phyloP scores from a whole-genome alignment of 345 rosid genomes.

The Murraya paniculata region DNA sequence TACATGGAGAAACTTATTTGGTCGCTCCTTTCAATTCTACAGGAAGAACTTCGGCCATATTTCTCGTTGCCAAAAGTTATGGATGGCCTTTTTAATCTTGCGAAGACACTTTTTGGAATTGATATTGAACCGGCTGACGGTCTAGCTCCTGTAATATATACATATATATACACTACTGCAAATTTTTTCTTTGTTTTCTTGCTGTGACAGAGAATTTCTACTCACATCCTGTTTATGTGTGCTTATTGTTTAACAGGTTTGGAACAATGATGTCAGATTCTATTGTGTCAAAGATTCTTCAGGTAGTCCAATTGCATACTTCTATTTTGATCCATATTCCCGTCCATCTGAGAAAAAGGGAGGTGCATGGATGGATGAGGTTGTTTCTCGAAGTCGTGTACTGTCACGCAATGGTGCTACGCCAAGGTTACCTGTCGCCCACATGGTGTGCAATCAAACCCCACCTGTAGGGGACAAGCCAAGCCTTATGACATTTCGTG shows the following conservation, averaged over 20 bases:
- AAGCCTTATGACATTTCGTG: slow-evolving; percentile 93
- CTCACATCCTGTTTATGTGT: slow-evolving; percentile 17
- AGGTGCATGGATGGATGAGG: slow-evolving; percentile 97
- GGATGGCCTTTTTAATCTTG: slow-evolving; percentile 80
- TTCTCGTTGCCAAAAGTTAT: slow-evolving; percentile 88
- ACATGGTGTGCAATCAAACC: slow-evolving; percentile 95
- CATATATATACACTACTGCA: slow-evolving; percentile 18
- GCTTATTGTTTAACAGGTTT: slow-evolving; percentile 52
- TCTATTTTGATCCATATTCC: slow-evolving; percentile 94
- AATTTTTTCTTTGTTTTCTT: not conserved
- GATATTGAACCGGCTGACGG: slow-evolving; percentile 87
- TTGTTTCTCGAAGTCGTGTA: slow-evolving; percentile 71
- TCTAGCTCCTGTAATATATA: slow-evolving; percentile 65
- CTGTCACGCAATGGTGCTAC: slow-evolving; percentile 48
- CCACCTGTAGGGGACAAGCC: slow-evolving; percentile 93
- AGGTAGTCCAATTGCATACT: slow-evolving; percentile 77
- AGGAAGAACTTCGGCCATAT: slow-evolving; percentile 91
- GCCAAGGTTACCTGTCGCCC: slow-evolving; percentile 74
- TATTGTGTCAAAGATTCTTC: slow-evolving; percentile 79
- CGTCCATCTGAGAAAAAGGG: slow-evolving; percentile 89
- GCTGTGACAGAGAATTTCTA: not conserved
- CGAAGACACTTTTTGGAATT: slow-evolving; percentile 67
- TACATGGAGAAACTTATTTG: not conserved
- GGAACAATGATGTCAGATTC: slow-evolving; percentile 85
- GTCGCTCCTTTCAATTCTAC: slow-evolving; percentile 17